Evolutionary conservation across 2,329 filamentous ascomycete species (phyloP), one percentile per base, ranked within the genome.

Genomic region (Periconia sp.): DNA sequence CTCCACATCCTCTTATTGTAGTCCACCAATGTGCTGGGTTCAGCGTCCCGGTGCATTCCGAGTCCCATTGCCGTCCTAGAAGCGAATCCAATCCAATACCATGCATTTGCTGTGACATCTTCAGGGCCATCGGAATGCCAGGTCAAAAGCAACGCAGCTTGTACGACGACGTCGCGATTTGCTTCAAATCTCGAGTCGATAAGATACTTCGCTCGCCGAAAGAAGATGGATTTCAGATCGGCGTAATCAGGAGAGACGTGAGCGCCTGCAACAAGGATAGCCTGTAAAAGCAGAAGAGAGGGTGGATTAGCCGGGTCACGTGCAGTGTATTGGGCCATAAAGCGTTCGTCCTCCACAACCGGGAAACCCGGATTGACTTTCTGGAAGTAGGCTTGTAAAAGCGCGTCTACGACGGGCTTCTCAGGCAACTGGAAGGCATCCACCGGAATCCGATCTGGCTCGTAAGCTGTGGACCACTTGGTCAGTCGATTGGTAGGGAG

Each of bases 1-100:
- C 44, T 46, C 44, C 44, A 46, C 44, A 46, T 46, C 30, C 44
- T 46, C 27, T 46, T 46, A 20, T 46, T 46, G 27, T 46, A 15
- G 8, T 27, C 41, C 41, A 44, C 41, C n/a, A 44, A 23, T 6
- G 41, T 44, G 19, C 41, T 44, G 13, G 41, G 41, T 23, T 44
- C 41, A 6, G 41, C 41, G 19, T 44, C 41, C 13, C 41, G 18
- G 19, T 35, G 44, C 44, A 46, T 35, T 17, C 44, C 44, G n/a
- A 46, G 44, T n/a, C 44, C 44, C 44, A 46, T 46, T 6, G 44
- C 30, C 30, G 19, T 19, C 19, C 44, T 46, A 7, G 44, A n/a
- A 30, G 44, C 44, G 18, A 35, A 46, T 6, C 20, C 44, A 35
- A 46, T 33, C 44, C 44, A 46, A 17, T 35, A 27, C 44, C 44